These are phyloP conservation scores for Acacia melanoxylon DNA, from an alignment of 306 rosid species.

Conservation along the genomic window DNA sequence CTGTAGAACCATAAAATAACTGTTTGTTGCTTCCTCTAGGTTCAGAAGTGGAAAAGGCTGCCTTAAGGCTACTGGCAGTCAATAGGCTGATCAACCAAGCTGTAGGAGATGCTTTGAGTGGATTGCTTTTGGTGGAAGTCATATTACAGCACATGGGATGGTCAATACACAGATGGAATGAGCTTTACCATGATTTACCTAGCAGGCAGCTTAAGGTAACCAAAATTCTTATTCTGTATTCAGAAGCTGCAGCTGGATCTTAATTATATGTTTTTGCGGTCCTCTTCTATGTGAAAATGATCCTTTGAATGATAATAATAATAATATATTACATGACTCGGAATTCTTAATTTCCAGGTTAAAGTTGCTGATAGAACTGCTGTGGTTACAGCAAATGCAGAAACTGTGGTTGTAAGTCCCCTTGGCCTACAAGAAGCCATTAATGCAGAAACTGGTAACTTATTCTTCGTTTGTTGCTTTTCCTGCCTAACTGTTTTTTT, in stretches of 20 bases:
- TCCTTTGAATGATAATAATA: neutral
- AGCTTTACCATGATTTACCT: slow-evolving; percentile 87
- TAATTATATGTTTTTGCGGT: neutral
- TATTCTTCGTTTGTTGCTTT: neutral
- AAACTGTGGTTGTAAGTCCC: slow-evolving; percentile 81
- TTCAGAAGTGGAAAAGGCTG: slow-evolving; percentile 75
- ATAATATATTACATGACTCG: neutral
- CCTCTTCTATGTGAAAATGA: slow-evolving; percentile 18
- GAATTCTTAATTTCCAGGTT: slow-evolving; percentile 50
- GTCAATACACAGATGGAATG: slow-evolving; percentile 79
- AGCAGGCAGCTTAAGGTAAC: slow-evolving; percentile 88
- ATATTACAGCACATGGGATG: slow-evolving; percentile 72
- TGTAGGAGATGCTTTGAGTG: slow-evolving; percentile 93
- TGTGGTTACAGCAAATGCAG: slow-evolving; percentile 75
- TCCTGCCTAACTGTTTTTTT: neutral
- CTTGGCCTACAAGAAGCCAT: slow-evolving; percentile 83
- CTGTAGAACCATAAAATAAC: slow-evolving; percentile 17
- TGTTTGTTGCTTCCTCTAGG: slow-evolving; percentile 43
- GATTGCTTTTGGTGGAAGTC: slow-evolving; percentile 88
- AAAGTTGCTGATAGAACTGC: slow-evolving; percentile 79
- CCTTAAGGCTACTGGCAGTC: slow-evolving; percentile 71
- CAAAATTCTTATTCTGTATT: neutral
- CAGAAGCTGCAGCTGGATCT: slow-evolving; percentile 23
- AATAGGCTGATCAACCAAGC: slow-evolving; percentile 84
- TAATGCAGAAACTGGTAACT: slow-evolving; percentile 66